These are phyloP conservation scores for Fonsecaea erecta DNA, from an alignment of 2,329 filamentous ascomycete species.

Conservation along the genomic window DNA sequence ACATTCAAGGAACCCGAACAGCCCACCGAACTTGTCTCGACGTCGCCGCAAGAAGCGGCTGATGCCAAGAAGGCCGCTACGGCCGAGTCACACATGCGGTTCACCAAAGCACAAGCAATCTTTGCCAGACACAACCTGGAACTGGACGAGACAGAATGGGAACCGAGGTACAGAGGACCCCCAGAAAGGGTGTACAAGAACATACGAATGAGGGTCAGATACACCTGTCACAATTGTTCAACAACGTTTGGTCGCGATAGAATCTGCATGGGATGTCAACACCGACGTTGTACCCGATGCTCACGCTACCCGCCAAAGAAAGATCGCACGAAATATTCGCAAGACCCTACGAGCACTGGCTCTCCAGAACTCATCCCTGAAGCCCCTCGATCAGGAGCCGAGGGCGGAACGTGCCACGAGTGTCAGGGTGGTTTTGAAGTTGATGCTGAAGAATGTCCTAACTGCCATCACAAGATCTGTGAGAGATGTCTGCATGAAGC, in stretches of 20 bases:
- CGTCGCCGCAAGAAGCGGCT: neutral
- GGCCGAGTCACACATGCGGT: constrained; percentile 41
- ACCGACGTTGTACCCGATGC: constrained; percentile 80
- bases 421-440: constrained; percentile 32
- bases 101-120: constrained; percentile 50
- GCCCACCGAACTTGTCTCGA: neutral
- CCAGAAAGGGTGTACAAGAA: constrained; percentile 50
- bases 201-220: constrained; percentile 54
- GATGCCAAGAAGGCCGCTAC: constrained; percentile 1
- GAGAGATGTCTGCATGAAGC: constrained; percentile 33
- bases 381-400: constrained; percentile 2
- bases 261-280: constrained; percentile 76
- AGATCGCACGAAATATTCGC: constrained; percentile 50
- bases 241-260: constrained; percentile 73
- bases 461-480: constrained; percentile 35
- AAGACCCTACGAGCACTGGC: neutral
- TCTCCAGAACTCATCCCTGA: neutral
- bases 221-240: constrained; percentile 78
- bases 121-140: constrained; percentile 55
- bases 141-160: constrained; percentile 51
- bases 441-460: constrained; percentile 30
- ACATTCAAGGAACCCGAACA: constrained; percentile 4
- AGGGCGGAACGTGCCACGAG: constrained; percentile 33
- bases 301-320: constrained; percentile 72
- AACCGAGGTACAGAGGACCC: constrained; percentile 40